A percentile compares a stretch with the other conserved stretches of the same genome.
These are phyloP conservation scores for Claviceps quebecensis DNA, from an alignment of 2,329 filamentous ascomycete species.

Conservation along the genomic window DNA sequence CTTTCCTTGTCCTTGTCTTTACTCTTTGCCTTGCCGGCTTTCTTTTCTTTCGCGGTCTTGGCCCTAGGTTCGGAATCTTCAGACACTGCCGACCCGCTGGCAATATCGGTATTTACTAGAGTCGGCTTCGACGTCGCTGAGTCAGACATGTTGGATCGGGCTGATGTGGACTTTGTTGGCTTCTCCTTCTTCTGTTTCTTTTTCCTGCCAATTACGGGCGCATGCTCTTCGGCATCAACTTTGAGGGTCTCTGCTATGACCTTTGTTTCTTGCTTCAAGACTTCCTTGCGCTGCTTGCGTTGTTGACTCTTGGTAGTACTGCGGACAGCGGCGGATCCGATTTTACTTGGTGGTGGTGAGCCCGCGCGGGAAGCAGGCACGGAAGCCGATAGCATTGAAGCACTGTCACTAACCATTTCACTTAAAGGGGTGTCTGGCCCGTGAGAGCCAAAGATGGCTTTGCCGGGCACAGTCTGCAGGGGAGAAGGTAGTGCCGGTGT, in stretches of 20 bases:
- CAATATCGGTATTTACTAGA: background rate
- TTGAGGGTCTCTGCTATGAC: conserved; percentile 36
- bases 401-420: conserved; percentile 63
- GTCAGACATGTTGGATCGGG: conserved; percentile 4
- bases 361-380: conserved; percentile 53
- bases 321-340: conserved; percentile 56
- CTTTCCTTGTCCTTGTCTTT: conserved; percentile 12
- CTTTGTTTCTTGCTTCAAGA: conserved; percentile 47
- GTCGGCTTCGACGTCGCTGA: background rate
- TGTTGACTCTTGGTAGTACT: conserved; percentile 64
- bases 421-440: conserved; percentile 60
- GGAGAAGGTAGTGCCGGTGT: conserved; percentile 27
- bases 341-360: conserved; percentile 50
- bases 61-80: conserved; percentile 12
- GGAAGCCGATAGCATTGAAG: conserved; percentile 59
- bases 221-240: conserved; percentile 43
- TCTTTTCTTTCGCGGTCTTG: conserved; percentile 19
- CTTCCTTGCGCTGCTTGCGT: conserved; percentile 61
- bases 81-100: conserved; percentile 1
- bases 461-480: conserved; percentile 15
- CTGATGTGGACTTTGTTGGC: conserved; percentile 13
- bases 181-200: conserved; percentile 77
- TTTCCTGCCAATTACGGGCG: conserved; percentile 64
- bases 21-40: conserved; percentile 16
- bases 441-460: conserved; percentile 22